These are phyloP conservation scores for thale cress (Arabidopsis thaliana) DNA, from an alignment of 345 rosid species.

Conservation along the genomic window TAIR10.1 NC_003076.8:25879501-25880000, in stretches of 20 bases:
- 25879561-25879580: background rate
- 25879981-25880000: too few relatives aligned
- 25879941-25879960: too few relatives aligned
- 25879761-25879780: background rate
- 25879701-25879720: slow-evolving; percentile 14
- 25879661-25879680: slow-evolving; percentile 28
- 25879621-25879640: slow-evolving; percentile 27
- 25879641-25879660: slow-evolving; percentile 16
- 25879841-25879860: background rate
- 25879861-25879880: slow-evolving; percentile 10
- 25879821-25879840: background rate
- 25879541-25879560: slow-evolving; percentile 19
- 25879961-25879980: too few relatives aligned
- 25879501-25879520: background rate
- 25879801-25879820: slow-evolving; percentile 8
- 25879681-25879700: slow-evolving; percentile 31
- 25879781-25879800: background rate
- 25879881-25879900: background rate
- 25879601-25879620: slow-evolving; percentile 45
- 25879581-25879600: slow-evolving; percentile 10
- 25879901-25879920: background rate
- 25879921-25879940: background rate
- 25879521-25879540: background rate
- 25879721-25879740: slow-evolving; percentile 10
- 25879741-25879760: slow-evolving; percentile 21